Conservation (phyloP, 1,284 basidiomycete species). For the Mycena sp. region DNA sequence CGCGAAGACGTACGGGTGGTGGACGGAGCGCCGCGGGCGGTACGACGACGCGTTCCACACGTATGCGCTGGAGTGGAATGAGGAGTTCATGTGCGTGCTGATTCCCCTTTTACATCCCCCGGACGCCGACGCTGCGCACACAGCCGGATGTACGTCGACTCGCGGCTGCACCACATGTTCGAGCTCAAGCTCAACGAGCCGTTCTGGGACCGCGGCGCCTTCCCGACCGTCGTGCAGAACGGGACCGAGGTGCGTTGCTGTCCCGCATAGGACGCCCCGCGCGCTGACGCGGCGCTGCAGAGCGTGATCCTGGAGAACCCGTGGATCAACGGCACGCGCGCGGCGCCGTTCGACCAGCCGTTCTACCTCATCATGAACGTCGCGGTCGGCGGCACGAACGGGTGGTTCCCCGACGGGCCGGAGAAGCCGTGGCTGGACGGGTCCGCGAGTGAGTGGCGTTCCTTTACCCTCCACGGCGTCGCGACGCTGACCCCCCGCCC, state of each 20-base stretch:
- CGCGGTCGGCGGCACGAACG: slow-evolving; percentile 86
- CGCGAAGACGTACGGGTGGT: slow-evolving; percentile 72
- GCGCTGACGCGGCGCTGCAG: too few species aligned
- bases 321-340: slow-evolving; percentile 68
- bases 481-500: slow-evolving; percentile 9
- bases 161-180: too few species aligned
- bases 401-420: slow-evolving; percentile 86
- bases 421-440: slow-evolving; percentile 85
- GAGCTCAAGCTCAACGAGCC: too few species aligned
- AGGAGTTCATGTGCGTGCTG: too few species aligned
- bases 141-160: slow-evolving; percentile 72
- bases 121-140: not conserved
- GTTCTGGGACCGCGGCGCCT: slow-evolving; percentile 75
- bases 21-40: slow-evolving; percentile 68
- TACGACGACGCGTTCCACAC: slow-evolving; percentile 81
- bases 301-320: slow-evolving; percentile 74
- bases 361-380: slow-evolving; percentile 88
- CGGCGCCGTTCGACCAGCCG: slow-evolving; percentile 86
- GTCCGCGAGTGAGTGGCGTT: slow-evolving; percentile 58
- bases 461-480: not conserved
- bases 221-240: slow-evolving; percentile 79
- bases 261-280: too few species aligned
- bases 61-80: slow-evolving; percentile 48
- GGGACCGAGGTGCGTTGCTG: too few species aligned
- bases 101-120: not conserved